These are phyloP conservation scores for Hypomontagnella submonticulosa DNA, from an alignment of 495 filamentous ascomycete genomes.

Conservation along the genomic window DNA sequence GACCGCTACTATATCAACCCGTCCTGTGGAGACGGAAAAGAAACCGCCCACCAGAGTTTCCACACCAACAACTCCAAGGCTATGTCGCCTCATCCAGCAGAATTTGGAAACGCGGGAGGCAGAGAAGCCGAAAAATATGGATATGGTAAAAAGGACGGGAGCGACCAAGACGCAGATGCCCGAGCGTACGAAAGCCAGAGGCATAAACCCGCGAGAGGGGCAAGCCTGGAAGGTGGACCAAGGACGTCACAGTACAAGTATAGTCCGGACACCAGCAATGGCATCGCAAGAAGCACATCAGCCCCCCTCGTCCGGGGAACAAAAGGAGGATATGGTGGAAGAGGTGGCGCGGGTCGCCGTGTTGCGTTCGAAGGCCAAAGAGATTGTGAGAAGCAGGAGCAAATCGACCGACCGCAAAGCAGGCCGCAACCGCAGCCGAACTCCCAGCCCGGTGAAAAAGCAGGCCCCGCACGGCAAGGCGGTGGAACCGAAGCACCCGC, in stretches of 20 bases:
- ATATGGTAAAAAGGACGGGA: conserved; percentile 8
- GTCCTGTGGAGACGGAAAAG: conserved; percentile 22
- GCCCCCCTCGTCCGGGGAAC: conserved; percentile 16
- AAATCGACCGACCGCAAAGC: conserved; percentile 23
- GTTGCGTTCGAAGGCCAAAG: conserved; percentile 34
- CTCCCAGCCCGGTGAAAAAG: conserved; percentile 30
- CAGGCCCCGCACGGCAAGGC: conserved; percentile 11
- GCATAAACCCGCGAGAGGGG: conserved; percentile 1
- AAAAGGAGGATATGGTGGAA: conserved; percentile 27
- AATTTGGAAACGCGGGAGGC: conserved; percentile 11
- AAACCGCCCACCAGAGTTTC: conserved; percentile 38
- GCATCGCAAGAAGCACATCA: conserved; percentile 18
- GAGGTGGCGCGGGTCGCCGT: conserved; percentile 36
- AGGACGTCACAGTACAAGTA: conserved; percentile 8
- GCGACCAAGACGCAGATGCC: conserved; percentile 4
- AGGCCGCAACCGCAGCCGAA: conserved; percentile 22
- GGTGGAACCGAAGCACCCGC: conserved; percentile 29
- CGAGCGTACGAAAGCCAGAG: conserved; percentile 5
- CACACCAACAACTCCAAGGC: conserved; percentile 21
- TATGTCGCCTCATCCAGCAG: conserved; percentile 25
- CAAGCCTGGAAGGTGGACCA: conserved; percentile 10
- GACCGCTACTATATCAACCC: conserved; percentile 39
- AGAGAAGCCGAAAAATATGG: conserved; percentile 1
- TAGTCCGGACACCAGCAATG: background rate
- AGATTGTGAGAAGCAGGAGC: conserved; percentile 24